Base-by-base conservation (phyloP, 371 early-diverging fungal genomes). In the Mucor irregularis region DNA sequence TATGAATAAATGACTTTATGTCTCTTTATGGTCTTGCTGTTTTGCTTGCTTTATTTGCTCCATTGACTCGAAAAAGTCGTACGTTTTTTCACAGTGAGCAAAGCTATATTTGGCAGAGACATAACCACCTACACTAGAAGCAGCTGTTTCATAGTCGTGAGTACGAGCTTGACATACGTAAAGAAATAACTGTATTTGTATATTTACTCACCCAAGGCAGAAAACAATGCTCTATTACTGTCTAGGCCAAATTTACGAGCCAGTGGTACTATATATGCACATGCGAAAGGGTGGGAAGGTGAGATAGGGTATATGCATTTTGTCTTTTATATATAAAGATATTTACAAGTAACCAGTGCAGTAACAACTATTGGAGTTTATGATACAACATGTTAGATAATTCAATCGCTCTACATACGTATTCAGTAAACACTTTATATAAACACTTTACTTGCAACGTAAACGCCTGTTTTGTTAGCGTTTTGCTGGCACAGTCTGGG, bases 381-480 rank as follows among this genome's bases (percentile, higher is more conserved):
- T 48, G 28, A 30, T 16, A 37, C n/a, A n/a, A n/a, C n/a, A n/a
- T n/a, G n/a, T n/a, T n/a, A n/a, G n/a, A n/a, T n/a, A n/a, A n/a
- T n/a, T n/a, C n/a, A n/a, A n/a, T n/a, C n/a, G n/a, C n/a, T n/a
- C n/a, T n/a, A n/a, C n/a, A n/a, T n/a, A n/a, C n/a, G n/a, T n/a
- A n/a, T n/a, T n/a, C n/a, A 17, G 24, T 24, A 28, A 29, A 44
- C 3, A 24, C 19, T 26, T 29, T 26, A 5, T 31, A 25, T 8
- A 29, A 38, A 24, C 26, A 19, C 42, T 42, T 31, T 50, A 64
- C 64, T 53, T 26, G 64, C 64, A 34, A 34, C 58, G 34, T 58
- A 58, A 21, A 58, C 37, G 4, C 64, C 64, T 21, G 58, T 64
- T 33, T 54, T 64, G 28, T 58, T 58, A 1, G 64, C 64, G 19